A percentile compares a stretch with the other conserved stretches of the same genome.
phyloP scores from a whole-genome alignment of 352 stramenopile species.

The Pythium pyrilobum region DNA sequence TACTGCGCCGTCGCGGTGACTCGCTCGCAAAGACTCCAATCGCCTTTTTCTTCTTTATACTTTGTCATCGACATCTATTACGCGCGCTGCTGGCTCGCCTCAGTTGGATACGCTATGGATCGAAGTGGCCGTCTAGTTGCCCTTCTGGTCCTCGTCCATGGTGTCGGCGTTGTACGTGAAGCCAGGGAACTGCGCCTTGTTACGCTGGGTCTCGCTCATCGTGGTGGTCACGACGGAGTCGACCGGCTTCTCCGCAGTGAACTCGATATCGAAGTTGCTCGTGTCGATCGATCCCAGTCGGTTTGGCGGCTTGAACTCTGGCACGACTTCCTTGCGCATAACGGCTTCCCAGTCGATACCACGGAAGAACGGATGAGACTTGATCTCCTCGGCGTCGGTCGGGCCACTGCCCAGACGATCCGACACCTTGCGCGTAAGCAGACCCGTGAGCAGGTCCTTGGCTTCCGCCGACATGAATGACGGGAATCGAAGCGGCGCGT shows the following conservation, averaged over 20 bases:
- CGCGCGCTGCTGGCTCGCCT: conserved; percentile 1
- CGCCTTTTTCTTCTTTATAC: conserved; percentile 16
- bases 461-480: conserved; percentile 90
- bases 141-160: conserved; percentile 83
- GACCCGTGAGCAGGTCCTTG: conserved; percentile 74
- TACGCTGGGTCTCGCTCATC: conserved; percentile 87
- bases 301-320: conserved; percentile 91
- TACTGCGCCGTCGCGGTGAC: too few species aligned
- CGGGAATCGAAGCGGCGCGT: conserved; percentile 82
- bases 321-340: conserved; percentile 80
- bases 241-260: conserved; percentile 89
- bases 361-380: conserved; percentile 91
- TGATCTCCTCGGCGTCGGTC: conserved; percentile 90
- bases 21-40: conserved; percentile 1
- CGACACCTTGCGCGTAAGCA: conserved; percentile 86
- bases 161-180: conserved; percentile 89
- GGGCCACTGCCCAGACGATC: conserved; percentile 84
- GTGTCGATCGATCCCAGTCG: conserved; percentile 88
- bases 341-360: conserved; percentile 91
- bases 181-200: conserved; percentile 87
- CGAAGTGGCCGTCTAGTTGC: conserved; percentile 41
- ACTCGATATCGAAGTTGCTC: conserved; percentile 93
- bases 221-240: conserved; percentile 89
- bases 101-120: conserved; percentile 9
- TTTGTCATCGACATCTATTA: conserved; percentile 23